These are phyloP conservation scores for Naganishia liquefaciens DNA, from an alignment of 1,284 basidiomycete genomes.

Conservation along the genomic window DNA sequence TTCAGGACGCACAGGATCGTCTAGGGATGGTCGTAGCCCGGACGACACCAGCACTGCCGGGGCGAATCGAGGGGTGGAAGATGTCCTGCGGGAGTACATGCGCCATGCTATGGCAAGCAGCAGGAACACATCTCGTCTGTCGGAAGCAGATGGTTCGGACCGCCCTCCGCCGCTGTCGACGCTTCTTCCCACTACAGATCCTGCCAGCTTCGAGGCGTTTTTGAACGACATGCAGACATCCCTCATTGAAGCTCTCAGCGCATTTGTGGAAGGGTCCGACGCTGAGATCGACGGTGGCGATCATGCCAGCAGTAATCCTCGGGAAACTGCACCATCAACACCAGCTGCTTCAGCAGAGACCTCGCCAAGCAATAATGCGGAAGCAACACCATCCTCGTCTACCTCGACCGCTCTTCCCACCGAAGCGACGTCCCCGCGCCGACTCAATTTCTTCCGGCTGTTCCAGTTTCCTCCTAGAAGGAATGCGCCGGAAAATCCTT, in stretches of 20 bases:
- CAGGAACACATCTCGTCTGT: conserved; percentile 23
- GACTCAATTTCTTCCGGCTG: conserved; percentile 54
- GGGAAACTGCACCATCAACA: background rate
- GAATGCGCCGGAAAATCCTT: conserved; percentile 24
- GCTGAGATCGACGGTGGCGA: conserved; percentile 22
- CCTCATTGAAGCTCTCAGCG: conserved; percentile 46
- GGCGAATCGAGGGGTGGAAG: conserved; percentile 41
- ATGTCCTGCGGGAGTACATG: conserved; percentile 48
- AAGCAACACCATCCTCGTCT: conserved; percentile 41
- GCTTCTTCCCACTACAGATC: conserved; percentile 31
- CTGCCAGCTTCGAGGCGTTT: conserved; percentile 46
- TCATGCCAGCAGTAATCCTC: conserved; percentile 6
- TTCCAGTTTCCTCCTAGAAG: conserved; percentile 48
- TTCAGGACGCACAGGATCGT: conserved; percentile 29
- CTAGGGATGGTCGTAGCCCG: background rate
- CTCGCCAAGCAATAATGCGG: conserved; percentile 3
- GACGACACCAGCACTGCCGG: conserved; percentile 4
- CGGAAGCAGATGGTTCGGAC: background rate
- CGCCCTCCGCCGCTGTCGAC: conserved; percentile 13
- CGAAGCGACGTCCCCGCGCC: conserved; percentile 39
- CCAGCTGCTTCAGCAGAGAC: background rate
- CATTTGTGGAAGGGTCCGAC: conserved; percentile 37
- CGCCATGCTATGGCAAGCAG: conserved; percentile 44
- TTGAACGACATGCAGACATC: conserved; percentile 47
- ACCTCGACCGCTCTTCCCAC: background rate